Conservation (phyloP, 148 eudicot species). For the Fagopyrum esculentum region DNA sequence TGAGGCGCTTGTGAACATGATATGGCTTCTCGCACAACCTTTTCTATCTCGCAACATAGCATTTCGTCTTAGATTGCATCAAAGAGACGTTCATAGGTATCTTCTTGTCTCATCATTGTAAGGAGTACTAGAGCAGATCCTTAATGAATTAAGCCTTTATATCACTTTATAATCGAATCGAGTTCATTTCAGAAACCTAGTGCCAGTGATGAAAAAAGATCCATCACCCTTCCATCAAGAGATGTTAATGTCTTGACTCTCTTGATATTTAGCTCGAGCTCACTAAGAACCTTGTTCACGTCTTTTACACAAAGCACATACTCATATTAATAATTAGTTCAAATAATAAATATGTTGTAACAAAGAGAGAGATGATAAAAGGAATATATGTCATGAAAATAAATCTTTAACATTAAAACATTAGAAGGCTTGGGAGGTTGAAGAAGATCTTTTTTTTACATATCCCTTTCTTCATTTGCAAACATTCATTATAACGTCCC, state of each 20-base stretch:
- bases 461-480: conserved; percentile 13
- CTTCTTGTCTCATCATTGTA: conserved; percentile 51
- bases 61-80: conserved; percentile 26
- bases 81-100: conserved; percentile 27
- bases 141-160: too few species aligned
- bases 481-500: too few species aligned
- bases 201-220: conserved; percentile 84
- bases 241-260: conserved; percentile 87
- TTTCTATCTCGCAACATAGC: conserved; percentile 45
- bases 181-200: conserved; percentile 38
- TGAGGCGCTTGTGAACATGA: conserved; percentile 33
- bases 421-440: conserved; percentile 58
- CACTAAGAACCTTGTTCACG: conserved; percentile 67
- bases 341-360: too few species aligned
- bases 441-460: conserved; percentile 43
- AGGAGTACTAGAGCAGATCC: conserved; percentile 41
- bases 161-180: too few species aligned
- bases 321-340: too few species aligned
- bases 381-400: conserved; percentile 59
- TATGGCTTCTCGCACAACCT: conserved; percentile 33
- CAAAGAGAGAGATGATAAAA: conserved; percentile 19
- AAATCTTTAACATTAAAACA: conserved; percentile 74
- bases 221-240: conserved; percentile 88
- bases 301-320: conserved; percentile 30
- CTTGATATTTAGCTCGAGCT: conserved; percentile 75